Evolutionary conservation across 495 filamentous ascomycete genomes (phyloP).

Genomic region (Rhypophila decipiens): DNA sequence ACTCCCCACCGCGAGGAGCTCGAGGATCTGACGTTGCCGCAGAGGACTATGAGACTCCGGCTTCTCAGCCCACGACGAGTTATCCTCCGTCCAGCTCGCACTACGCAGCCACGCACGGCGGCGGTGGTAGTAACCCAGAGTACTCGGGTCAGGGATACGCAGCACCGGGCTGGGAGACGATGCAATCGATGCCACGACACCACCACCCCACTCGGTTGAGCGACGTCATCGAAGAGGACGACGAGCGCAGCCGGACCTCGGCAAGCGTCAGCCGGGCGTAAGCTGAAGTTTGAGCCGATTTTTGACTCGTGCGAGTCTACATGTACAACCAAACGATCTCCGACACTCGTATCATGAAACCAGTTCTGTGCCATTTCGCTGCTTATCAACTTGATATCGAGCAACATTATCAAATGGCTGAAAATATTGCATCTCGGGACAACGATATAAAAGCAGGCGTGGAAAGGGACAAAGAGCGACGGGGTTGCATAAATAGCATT

Average conservation of each 20-base stretch:
- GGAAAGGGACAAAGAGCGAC: no score
- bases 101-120: conserved; percentile 19
- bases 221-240: conserved; percentile 86
- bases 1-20: conserved; percentile 19
- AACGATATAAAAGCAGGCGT: no score
- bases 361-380: no score
- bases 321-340: no score
- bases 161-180: conserved; percentile 65
- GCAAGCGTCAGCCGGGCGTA: conserved; percentile 42
- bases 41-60: conserved; percentile 45
- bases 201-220: conserved; percentile 92
- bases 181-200: conserved; percentile 72
- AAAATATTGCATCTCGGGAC: no score
- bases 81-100: conserved; percentile 32
- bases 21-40: conserved; percentile 35
- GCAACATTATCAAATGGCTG: no score
- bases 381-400: no score
- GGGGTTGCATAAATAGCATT: no score
- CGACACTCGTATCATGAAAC: no score
- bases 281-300: conserved; percentile 1
- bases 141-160: conserved; percentile 60
- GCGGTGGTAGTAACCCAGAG: conserved; percentile 24
- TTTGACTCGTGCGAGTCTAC: background rate
- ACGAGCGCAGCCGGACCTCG: conserved; percentile 60
- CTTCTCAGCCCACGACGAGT: conserved; percentile 26